phyloP scores from a whole-genome alignment of 306 rosid genomes.

The Citrullus colocynthis region DNA sequence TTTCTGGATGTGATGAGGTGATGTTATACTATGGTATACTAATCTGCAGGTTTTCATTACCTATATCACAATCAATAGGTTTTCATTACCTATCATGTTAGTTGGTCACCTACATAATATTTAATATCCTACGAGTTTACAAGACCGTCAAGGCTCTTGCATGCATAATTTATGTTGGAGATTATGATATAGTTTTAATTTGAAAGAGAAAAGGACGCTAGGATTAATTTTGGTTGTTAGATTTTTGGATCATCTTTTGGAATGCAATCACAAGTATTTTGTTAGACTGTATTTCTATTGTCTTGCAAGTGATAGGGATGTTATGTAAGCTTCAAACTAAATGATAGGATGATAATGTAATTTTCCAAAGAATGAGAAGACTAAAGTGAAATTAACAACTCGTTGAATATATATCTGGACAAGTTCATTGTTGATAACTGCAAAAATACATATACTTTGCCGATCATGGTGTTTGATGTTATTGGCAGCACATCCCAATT shows the following conservation, averaged over 20 bases:
- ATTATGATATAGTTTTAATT: too few species aligned
- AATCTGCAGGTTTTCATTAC: too few species aligned
- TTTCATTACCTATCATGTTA: too few species aligned
- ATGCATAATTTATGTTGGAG: not conserved
- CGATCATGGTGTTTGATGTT: conserved; percentile 86
- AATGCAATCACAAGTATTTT: too few species aligned
- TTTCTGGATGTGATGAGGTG: too few species aligned
- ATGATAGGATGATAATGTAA: not conserved
- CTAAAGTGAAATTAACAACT: not conserved
- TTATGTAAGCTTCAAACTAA: not conserved
- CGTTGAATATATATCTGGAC: conserved; percentile 9
- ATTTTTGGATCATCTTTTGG: not conserved
- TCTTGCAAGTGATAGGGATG: not conserved
- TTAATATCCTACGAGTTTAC: too few species aligned
- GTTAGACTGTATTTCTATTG: not conserved
- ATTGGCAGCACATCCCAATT: conserved; percentile 65
- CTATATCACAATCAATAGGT: too few species aligned
- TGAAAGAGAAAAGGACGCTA: not conserved
- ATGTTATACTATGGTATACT: too few species aligned
- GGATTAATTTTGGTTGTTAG: not conserved
- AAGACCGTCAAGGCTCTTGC: too few species aligned
- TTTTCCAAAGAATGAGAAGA: not conserved
- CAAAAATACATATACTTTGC: conserved; percentile 84
- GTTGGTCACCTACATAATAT: too few species aligned
- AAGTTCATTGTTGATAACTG: conserved; percentile 78